These are phyloP conservation scores for Trichophyton verrucosum DNA, from an alignment of 2,329 filamentous ascomycete species.

Conservation along the genomic window DNA sequence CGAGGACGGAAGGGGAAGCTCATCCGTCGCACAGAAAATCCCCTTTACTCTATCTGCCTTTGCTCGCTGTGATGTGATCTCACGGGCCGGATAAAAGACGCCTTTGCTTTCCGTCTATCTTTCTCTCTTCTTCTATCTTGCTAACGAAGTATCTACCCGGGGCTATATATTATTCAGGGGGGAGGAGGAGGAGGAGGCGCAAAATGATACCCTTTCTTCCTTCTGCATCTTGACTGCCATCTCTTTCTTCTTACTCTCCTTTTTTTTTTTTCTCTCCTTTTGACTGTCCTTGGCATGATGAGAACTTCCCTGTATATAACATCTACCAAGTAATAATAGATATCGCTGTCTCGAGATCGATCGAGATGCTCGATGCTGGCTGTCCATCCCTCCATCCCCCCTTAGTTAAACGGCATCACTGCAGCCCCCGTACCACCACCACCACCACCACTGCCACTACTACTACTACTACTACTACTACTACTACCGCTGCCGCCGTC, in stretches of 20 bases:
- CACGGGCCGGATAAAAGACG: not conserved
- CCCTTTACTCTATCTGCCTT: not conserved
- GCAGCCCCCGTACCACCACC: not conserved
- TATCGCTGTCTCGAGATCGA: not conserved
- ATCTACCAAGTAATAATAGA: not conserved
- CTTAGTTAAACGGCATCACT: not conserved
- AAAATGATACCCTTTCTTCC: slow-evolving; percentile 1
- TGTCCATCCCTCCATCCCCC: not conserved
- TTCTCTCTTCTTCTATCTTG: not conserved
- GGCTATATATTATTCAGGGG: not conserved
- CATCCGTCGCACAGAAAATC: not conserved
- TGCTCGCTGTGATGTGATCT: not conserved
- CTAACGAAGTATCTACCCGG: not conserved
- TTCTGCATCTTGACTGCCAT: not conserved
- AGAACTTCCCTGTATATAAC: not conserved
- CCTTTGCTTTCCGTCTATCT: not conserved
- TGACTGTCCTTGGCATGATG: not conserved
- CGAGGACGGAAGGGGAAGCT: not conserved
- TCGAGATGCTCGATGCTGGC: not conserved
- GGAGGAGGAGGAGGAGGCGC: not conserved
- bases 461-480: too few relatives aligned
- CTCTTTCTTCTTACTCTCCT: not conserved
- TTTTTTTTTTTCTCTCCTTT: too few relatives aligned
- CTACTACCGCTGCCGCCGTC: too few relatives aligned
- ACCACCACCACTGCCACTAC: not conserved